These are phyloP conservation scores for Gaeumannomyces sp. DNA, from an alignment of 2,329 filamentous ascomycete species.

Conservation along the genomic window DNA sequence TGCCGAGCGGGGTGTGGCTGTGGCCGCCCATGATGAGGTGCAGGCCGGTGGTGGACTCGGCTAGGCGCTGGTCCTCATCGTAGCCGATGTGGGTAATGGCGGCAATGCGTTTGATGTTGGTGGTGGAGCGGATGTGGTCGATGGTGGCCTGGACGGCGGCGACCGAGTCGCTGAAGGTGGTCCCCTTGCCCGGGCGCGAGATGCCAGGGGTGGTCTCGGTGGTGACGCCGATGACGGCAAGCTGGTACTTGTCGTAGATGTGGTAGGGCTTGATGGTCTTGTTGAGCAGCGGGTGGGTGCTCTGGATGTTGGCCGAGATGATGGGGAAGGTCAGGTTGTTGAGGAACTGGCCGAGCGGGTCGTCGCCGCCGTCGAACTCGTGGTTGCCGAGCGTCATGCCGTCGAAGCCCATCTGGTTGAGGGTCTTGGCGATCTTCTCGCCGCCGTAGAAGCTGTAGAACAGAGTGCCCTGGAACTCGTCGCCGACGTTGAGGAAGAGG, in stretches of 20 bases:
- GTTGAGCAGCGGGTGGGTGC: conserved; percentile 53
- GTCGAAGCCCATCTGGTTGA: conserved; percentile 61
- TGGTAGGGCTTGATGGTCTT: conserved; percentile 59
- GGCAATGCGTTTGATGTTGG: conserved; percentile 57
- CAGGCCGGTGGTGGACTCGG: conserved; percentile 53
- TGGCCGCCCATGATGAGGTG: conserved; percentile 63
- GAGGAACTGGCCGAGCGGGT: conserved; percentile 55
- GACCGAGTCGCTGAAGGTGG: conserved; percentile 52
- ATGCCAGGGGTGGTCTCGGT: conserved; percentile 53
- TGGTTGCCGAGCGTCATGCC: conserved; percentile 64
- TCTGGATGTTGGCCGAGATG: conserved; percentile 56
- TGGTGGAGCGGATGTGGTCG: conserved; percentile 53
- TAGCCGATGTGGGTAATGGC: conserved; percentile 64
- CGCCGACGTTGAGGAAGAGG: conserved; percentile 59
- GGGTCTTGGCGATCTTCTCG: conserved; percentile 60
- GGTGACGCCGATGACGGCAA: conserved; percentile 60
- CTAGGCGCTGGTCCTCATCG: conserved; percentile 55
- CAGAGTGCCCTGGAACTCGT: conserved; percentile 63
- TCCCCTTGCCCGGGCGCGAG: conserved; percentile 51
- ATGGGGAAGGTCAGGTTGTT: conserved; percentile 60
- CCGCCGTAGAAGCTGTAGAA: conserved; percentile 62
- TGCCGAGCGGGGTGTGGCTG: conserved; percentile 53
- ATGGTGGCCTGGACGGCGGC: conserved; percentile 54
- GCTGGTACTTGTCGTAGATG: conserved; percentile 53
- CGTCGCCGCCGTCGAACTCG: conserved; percentile 60